A percentile compares a stretch with the other conserved stretches of the same genome.
These are phyloP conservation scores for Linaria vulgaris DNA, from an alignment of 257 asterid genomes.

Conservation along the genomic window DNA sequence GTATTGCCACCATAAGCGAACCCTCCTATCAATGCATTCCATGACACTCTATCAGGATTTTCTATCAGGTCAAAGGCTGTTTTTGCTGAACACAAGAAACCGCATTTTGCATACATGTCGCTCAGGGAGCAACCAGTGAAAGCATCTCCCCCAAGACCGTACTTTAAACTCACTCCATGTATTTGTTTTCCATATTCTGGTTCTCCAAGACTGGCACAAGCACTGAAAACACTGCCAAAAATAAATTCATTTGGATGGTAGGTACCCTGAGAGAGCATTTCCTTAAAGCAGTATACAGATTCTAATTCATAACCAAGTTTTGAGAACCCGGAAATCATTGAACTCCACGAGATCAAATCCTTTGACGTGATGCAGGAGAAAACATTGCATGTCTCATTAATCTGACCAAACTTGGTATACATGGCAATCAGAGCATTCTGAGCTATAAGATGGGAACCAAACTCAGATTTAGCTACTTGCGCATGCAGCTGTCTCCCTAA, in stretches of 20 bases:
- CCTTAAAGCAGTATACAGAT: conserved; percentile 55
- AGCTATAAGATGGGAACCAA: conserved; percentile 53
- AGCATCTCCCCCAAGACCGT: conserved; percentile 48
- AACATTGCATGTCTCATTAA: conserved; percentile 41
- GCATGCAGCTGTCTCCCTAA: conserved; percentile 64
- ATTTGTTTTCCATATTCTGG: conserved; percentile 60
- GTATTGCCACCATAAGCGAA: conserved; percentile 54
- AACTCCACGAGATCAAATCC: conserved; percentile 83
- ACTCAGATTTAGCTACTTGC: conserved; percentile 57
- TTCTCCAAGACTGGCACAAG: conserved; percentile 52
- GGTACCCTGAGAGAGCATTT: conserved; percentile 47
- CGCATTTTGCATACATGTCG: conserved; percentile 81
- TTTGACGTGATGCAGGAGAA: conserved; percentile 45
- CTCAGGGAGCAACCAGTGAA: conserved; percentile 68
- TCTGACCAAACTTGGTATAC: conserved; percentile 54
- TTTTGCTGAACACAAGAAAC: conserved; percentile 54
- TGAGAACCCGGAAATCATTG: conserved; percentile 71
- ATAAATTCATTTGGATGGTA: conserved; percentile 58
- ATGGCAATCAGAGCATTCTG: conserved; percentile 73
- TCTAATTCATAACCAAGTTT: conserved; percentile 64
- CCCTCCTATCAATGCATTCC: conserved; percentile 72
- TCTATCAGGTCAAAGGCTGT: conserved; percentile 49
- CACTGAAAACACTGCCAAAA: conserved; percentile 67
- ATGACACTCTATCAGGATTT: conserved; percentile 63
- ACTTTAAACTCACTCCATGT: conserved; percentile 60